phyloP scores from a whole-genome alignment of 257 asterid genomes.

The Mitragyna speciosa region DNA sequence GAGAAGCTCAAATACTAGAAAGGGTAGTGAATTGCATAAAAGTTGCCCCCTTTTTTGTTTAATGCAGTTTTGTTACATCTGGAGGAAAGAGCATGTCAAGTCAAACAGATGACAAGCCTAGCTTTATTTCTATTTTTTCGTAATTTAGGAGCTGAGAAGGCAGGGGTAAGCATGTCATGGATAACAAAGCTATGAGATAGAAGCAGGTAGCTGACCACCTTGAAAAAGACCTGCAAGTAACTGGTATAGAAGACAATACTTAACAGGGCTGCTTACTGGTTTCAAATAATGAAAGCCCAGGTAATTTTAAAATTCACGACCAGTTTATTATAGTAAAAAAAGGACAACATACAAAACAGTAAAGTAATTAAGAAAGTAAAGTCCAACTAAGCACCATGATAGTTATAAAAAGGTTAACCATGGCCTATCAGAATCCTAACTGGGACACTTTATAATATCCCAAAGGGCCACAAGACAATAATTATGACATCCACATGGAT shows the following conservation, averaged over 20 bases:
- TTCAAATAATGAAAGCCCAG: background rate
- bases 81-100: background rate
- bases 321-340: background rate
- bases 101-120: background rate
- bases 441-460: slow-evolving; percentile 3
- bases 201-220: background rate
- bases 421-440: background rate
- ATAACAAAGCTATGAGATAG: background rate
- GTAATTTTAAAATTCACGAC: background rate
- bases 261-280: background rate
- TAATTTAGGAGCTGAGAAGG: background rate
- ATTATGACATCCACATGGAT: slow-evolving; percentile 16
- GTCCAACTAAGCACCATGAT: background rate
- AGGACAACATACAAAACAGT: background rate
- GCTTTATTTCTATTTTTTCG: background rate
- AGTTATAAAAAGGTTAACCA: background rate
- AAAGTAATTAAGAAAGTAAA: background rate
- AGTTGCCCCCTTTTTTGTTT: background rate
- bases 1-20: background rate
- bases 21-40: background rate
- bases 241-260: background rate
- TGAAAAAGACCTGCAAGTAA: slow-evolving; percentile 1
- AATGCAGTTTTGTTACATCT: background rate
- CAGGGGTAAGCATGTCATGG: background rate
- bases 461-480: slow-evolving; percentile 13